phyloP scores from a whole-genome alignment of 257 asterid genomes.

The Schizonepeta tenuifolia region DNA sequence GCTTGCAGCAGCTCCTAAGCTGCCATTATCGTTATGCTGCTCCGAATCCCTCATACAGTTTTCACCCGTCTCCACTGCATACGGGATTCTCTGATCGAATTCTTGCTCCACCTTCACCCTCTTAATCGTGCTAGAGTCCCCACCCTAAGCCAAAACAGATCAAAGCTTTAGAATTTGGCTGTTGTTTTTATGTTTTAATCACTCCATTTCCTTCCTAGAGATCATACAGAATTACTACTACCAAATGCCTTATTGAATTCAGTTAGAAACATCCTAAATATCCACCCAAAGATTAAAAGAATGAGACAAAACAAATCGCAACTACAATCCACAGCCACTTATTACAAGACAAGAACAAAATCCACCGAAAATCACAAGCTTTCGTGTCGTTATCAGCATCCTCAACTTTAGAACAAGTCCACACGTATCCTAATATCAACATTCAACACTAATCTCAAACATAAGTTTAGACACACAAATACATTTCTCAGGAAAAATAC shows the following conservation, averaged over 20 bases:
- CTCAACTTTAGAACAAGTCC: conserved; percentile 30
- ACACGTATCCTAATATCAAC: conserved; percentile 13
- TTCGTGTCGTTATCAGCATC: conserved; percentile 17
- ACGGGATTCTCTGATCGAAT: conserved; percentile 35
- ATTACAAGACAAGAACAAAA: not conserved
- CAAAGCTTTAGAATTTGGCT: conserved; percentile 19
- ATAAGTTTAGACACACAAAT: not conserved
- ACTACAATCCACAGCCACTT: conserved; percentile 24
- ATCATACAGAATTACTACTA: not conserved
- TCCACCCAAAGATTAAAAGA: not conserved
- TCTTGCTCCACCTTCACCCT: conserved; percentile 64
- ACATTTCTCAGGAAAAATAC: not conserved
- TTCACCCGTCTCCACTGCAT: conserved; percentile 43
- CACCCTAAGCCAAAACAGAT: conserved; percentile 47
- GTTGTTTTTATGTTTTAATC: no score
- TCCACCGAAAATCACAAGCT: conserved; percentile 24
- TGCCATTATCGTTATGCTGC: conserved; percentile 39
- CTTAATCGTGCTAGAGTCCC: conserved; percentile 52
- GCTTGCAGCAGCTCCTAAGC: conserved; percentile 43
- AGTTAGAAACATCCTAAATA: conserved; percentile 8
- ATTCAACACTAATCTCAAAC: not conserved
- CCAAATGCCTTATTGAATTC: conserved; percentile 6
- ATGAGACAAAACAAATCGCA: conserved; percentile 18
- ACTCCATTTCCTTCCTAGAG: not conserved
- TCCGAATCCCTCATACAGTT: conserved; percentile 39